Conservation (phyloP, 1,284 basidiomycete species). For the Leccinum angustisporum region DNA sequence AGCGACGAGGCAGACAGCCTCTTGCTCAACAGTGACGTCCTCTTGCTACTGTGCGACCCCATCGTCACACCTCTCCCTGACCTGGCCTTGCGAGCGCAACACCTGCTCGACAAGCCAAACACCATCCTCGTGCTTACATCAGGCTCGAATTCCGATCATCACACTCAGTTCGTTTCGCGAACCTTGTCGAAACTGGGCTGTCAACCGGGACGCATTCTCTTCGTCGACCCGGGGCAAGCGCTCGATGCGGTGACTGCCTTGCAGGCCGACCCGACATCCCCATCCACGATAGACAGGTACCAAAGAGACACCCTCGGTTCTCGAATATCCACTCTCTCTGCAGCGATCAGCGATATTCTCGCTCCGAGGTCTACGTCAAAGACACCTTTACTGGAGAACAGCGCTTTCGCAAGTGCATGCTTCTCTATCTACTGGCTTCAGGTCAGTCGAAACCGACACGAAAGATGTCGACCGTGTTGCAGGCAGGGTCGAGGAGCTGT, state of each 20-base stretch:
- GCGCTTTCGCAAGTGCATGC: constrained; percentile 36
- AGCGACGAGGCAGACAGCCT: constrained; percentile 22
- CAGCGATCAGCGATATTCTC: constrained; percentile 41
- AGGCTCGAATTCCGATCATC: constrained; percentile 21
- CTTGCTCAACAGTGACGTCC: constrained; percentile 54
- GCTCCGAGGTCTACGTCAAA: constrained; percentile 1
- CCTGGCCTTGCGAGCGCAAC: constrained; percentile 33
- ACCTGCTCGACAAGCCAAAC: constrained; percentile 48
- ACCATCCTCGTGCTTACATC: constrained; percentile 52
- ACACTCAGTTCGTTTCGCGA: constrained; percentile 17
- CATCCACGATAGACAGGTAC: constrained; percentile 56
- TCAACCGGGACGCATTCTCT: constrained; percentile 40
- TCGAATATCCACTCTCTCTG: constrained; percentile 48
- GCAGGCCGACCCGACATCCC: constrained; percentile 43
- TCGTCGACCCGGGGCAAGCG: constrained; percentile 58
- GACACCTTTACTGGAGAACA: constrained; percentile 19
- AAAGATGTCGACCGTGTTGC: constrained; percentile 34
- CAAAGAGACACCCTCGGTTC: constrained; percentile 63
- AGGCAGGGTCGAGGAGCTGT: constrained; percentile 32
- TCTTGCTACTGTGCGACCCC: constrained; percentile 60
- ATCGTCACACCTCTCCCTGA: constrained; percentile 46
- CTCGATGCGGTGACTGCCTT: constrained; percentile 50
- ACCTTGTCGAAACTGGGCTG: constrained; percentile 20
- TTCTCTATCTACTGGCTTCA: constrained; percentile 37
- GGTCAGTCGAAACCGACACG: constrained; percentile 29